Evolutionary conservation across 257 asterid species (phyloP).

Genomic region (Solanum tacnaense): DNA sequence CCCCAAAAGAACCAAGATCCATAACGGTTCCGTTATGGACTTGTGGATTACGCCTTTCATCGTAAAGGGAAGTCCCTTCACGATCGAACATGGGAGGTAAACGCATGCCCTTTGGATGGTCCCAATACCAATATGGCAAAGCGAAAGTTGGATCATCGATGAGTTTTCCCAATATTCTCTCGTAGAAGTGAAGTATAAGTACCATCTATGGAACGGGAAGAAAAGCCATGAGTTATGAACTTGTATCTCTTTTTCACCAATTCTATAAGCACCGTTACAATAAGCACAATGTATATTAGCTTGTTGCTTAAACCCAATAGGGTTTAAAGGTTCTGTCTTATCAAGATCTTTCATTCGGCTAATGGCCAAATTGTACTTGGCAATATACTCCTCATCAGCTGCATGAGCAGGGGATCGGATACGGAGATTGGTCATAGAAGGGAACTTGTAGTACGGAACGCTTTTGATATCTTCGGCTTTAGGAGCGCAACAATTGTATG

Average conservation of each 20-base stretch:
- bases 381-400: not conserved
- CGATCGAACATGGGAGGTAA: not conserved
- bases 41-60: not conserved
- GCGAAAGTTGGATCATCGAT: no score
- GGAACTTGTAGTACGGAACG: not conserved
- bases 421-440: not conserved
- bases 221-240: no score
- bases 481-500: no score
- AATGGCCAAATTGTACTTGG: slow-evolving; percentile 3
- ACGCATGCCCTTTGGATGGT: not conserved
- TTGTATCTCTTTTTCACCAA: no score
- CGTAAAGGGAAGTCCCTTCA: not conserved
- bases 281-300: not conserved
- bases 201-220: no score
- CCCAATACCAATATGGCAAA: no score
- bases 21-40: not conserved
- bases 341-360: slow-evolving; percentile 4
- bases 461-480: no score
- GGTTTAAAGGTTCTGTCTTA: not conserved
- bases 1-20: not conserved
- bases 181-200: no score
- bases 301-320: slow-evolving; percentile 3
- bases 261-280: not conserved
- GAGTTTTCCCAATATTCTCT: no score
- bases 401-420: slow-evolving; percentile 4